These are phyloP conservation scores for Rhizoclosmatium hyalinum DNA, from an alignment of 371 early-diverging fungal species.

Conservation along the genomic window DNA sequence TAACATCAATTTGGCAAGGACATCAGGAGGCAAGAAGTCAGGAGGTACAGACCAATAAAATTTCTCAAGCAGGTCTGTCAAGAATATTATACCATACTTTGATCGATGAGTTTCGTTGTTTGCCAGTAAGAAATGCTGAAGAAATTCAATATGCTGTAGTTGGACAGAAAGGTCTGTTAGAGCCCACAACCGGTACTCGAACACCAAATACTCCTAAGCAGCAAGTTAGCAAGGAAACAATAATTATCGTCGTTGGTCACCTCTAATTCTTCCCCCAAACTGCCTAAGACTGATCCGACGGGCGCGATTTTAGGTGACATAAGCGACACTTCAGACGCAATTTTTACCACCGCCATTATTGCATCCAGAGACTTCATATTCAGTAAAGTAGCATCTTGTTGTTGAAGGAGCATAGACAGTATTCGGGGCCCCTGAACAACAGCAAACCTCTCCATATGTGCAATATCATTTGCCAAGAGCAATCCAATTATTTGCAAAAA, in stretches of 20 bases:
- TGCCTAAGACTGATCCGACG: constrained; percentile 4
- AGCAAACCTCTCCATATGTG: constrained; percentile 48
- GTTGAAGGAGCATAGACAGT: constrained; percentile 52
- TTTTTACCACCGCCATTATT: constrained; percentile 38
- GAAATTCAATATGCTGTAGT: constrained; percentile 49
- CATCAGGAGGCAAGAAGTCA: constrained; percentile 40
- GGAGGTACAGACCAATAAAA: constrained; percentile 52
- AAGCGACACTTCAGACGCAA: constrained; percentile 15
- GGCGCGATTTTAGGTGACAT: constrained; percentile 14
- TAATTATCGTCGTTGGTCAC: constrained; percentile 30
- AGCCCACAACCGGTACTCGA: constrained; percentile 58
- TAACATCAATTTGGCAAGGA: constrained; percentile 36
- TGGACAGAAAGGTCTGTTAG: constrained; percentile 45
- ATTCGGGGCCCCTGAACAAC: constrained; percentile 48
- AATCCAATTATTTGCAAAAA: constrained; percentile 51
- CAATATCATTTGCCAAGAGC: constrained; percentile 44
- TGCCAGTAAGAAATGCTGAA: constrained; percentile 41
- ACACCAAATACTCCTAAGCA: constrained; percentile 42
- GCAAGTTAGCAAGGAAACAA: neutral
- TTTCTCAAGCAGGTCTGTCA: constrained; percentile 50
- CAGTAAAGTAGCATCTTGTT: constrained; percentile 46
- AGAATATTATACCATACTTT: constrained; percentile 49
- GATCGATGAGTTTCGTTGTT: constrained; percentile 43
- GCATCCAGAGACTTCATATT: constrained; percentile 45
- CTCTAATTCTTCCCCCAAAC: constrained; percentile 38